Evolutionary conservation across 345 rosid species (phyloP).

Genomic region (Lumnitzera racemosa): DNA sequence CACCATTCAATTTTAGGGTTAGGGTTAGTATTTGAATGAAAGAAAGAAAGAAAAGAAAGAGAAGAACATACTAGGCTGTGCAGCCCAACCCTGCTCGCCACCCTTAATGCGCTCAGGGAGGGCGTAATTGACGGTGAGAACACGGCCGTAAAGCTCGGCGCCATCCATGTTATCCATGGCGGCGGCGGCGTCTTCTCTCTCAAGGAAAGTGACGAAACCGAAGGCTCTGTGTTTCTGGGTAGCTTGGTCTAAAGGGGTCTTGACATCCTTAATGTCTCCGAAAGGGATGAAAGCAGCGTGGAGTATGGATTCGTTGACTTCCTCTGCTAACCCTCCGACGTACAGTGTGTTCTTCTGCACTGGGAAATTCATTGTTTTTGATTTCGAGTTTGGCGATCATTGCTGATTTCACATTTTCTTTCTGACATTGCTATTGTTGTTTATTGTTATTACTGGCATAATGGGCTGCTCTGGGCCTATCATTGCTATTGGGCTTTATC

Average conservation of each 20-base stretch:
- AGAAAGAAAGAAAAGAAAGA: not conserved
- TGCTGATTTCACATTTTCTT: too few relatives aligned
- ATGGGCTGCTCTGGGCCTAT: too few relatives aligned
- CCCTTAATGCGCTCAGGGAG: constrained; percentile 96
- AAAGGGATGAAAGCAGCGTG: constrained; percentile 94
- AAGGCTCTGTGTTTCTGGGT: constrained; percentile 98
- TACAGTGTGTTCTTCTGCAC: constrained; percentile 97
- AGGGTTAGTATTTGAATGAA: too few relatives aligned
- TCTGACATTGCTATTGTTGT: too few relatives aligned
- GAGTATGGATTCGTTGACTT: constrained; percentile 86
- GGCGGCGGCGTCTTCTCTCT: constrained; percentile 77
- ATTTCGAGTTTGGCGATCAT: too few relatives aligned
- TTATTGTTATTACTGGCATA: too few relatives aligned
- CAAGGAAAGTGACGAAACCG: constrained; percentile 94
- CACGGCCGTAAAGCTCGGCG: constrained; percentile 95
- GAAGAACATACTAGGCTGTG: constrained; percentile 79
- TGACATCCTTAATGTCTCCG: constrained; percentile 96
- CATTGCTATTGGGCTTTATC: too few relatives aligned
- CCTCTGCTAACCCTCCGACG: constrained; percentile 95
- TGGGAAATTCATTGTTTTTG: constrained; percentile 31
- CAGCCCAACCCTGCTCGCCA: constrained; percentile 99
- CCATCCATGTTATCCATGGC: constrained; percentile 99
- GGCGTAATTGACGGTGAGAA: constrained; percentile 94
- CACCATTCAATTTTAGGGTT: not conserved
- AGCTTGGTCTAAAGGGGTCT: constrained; percentile 91